These are phyloP conservation scores for Ganoderma boninense DNA, from an alignment of 1,284 basidiomycete species.

Conservation along the genomic window DNA sequence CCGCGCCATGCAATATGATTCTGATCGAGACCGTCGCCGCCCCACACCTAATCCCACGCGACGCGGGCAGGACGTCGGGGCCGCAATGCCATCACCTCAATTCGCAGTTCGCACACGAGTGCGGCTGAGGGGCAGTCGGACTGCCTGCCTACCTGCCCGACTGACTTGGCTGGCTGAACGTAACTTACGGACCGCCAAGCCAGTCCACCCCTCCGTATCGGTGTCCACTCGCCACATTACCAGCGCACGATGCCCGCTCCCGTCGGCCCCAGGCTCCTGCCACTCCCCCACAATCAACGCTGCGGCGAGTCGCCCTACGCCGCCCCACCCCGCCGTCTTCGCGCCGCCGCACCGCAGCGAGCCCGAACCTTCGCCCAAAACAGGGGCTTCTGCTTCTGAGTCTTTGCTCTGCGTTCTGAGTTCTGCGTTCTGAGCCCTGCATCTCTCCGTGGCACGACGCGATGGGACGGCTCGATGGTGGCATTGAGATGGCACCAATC, in stretches of 20 bases:
- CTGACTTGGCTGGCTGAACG: too few relatives aligned
- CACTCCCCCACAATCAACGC: not conserved
- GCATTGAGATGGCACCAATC: too few relatives aligned
- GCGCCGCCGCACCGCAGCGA: not conserved
- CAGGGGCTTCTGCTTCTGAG: not conserved
- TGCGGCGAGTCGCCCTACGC: not conserved
- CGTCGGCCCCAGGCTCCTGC: not conserved
- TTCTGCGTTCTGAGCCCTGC: not conserved
- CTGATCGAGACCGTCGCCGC: too few relatives aligned
- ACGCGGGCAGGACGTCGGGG: not conserved
- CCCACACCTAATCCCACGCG: not conserved
- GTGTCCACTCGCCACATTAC: not conserved
- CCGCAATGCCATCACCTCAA: too few relatives aligned
- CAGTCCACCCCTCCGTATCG: not conserved
- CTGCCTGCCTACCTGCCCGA: too few relatives aligned
- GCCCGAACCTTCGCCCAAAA: not conserved
- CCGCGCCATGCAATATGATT: not conserved
- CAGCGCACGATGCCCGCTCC: conserved; percentile 1
- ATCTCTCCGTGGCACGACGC: not conserved
- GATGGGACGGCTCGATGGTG: not conserved
- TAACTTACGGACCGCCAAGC: not conserved
- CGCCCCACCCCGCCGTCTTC: not conserved
- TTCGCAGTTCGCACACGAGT: too few relatives aligned
- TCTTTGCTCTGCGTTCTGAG: not conserved
- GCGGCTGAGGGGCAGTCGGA: too few relatives aligned